Conservation (phyloP, 1,139 yeast species). For the Kazachstania sp. region DNA sequence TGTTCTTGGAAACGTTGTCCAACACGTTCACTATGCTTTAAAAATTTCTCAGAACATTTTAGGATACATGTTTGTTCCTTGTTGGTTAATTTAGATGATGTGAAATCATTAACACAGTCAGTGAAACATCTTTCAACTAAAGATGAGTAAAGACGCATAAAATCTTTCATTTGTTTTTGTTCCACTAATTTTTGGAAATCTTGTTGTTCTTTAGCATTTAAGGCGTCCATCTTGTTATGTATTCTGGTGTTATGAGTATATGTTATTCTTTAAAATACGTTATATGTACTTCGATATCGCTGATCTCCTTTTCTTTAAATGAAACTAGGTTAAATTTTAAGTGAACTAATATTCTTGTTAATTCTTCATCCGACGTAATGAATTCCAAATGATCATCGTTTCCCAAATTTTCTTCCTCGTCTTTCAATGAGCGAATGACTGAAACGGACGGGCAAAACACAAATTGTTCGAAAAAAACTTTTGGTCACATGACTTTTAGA, state of each 20-base stretch:
- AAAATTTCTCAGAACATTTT: conserved; percentile 94
- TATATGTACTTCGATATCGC: too few relatives aligned
- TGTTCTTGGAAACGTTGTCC: conserved; percentile 99
- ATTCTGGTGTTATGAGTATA: not conserved
- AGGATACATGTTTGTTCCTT: conserved; percentile 80
- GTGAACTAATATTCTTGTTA: too few relatives aligned
- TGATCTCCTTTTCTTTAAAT: too few relatives aligned
- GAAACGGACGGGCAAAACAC: too few relatives aligned
- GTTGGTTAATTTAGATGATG: conserved; percentile 75
- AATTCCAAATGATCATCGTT: too few relatives aligned
- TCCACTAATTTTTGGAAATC: conserved; percentile 92
- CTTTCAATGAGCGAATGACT: too few relatives aligned
- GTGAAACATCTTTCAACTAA: conserved; percentile 93
- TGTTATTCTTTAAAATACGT: too few relatives aligned
- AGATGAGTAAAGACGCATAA: conserved; percentile 91
- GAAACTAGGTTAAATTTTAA: too few relatives aligned
- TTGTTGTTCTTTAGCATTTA: conserved; percentile 89
- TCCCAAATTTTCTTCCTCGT: too few relatives aligned
- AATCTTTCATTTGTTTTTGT: conserved; percentile 97
- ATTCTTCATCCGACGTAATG: too few relatives aligned
- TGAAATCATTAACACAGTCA: conserved; percentile 97
- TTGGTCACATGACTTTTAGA: too few relatives aligned
- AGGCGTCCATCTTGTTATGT: conserved; percentile 50
- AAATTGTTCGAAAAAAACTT: too few relatives aligned
- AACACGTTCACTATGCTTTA: conserved; percentile 96